phyloP scores from a whole-genome alignment of 148 eudicot species.

The Heliosperma pusillum region DNA sequence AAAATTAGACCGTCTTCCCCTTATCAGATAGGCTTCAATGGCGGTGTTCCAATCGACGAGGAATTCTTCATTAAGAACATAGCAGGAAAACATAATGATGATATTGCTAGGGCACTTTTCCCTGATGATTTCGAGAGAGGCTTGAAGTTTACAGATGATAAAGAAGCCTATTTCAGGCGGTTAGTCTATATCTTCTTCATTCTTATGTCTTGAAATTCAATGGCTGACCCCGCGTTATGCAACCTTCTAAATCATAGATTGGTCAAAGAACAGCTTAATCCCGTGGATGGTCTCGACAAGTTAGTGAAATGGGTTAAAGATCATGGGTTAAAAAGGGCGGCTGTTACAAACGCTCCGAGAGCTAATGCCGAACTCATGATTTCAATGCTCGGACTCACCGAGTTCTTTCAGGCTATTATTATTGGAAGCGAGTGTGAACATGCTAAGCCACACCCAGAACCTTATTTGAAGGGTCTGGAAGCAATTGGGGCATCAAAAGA shows the following conservation, averaged over 20 bases:
- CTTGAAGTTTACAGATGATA: constrained; percentile 59
- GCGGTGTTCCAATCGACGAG: constrained; percentile 71
- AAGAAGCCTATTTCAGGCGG: constrained; percentile 83
- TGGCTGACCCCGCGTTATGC: background rate
- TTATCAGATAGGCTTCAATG: constrained; percentile 79
- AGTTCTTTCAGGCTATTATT: constrained; percentile 67
- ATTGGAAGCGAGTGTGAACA: constrained; percentile 81
- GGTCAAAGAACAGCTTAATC: constrained; percentile 61
- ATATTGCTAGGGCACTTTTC: constrained; percentile 67
- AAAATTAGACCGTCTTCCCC: background rate
- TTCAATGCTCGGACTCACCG: constrained; percentile 63
- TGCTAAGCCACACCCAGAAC: constrained; percentile 88
- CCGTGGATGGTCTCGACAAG: constrained; percentile 64
- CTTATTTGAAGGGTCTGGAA: constrained; percentile 78
- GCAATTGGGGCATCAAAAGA: constrained; percentile 63
- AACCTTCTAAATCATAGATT: constrained; percentile 37
- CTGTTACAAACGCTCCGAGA: constrained; percentile 90
- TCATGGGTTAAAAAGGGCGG: constrained; percentile 83
- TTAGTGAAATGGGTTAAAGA: constrained; percentile 79
- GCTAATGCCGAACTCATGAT: constrained; percentile 82
- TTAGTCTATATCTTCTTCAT: constrained; percentile 12
- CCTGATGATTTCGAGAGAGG: constrained; percentile 76
- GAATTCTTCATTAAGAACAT: constrained; percentile 64
- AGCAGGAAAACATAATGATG: constrained; percentile 86
- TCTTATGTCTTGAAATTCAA: background rate